Conservation (phyloP, 1,284 basidiomycete genomes). For the Puccinia hordei region DNA sequence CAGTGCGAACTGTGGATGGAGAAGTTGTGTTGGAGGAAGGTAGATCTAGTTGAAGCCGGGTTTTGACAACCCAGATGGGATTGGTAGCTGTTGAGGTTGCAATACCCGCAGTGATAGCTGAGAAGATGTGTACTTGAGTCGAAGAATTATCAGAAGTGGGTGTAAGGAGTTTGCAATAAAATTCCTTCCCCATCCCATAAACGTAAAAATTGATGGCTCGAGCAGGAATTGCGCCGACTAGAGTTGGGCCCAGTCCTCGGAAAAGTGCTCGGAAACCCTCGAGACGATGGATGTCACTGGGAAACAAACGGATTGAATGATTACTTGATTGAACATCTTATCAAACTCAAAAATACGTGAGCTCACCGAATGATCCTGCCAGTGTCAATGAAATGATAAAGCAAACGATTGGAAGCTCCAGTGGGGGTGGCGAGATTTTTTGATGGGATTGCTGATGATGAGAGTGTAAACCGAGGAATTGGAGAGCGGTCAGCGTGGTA, state of each 20-base stretch:
- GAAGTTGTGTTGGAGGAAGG: background rate
- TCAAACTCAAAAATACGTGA: background rate
- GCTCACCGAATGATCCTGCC: constrained; percentile 80
- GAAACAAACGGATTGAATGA: background rate
- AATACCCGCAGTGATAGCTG: constrained; percentile 75
- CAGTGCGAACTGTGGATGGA: background rate
- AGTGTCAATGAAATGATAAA: constrained; percentile 95
- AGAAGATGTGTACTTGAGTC: constrained; percentile 77
- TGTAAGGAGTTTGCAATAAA: constrained; percentile 72
- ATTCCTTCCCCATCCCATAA: constrained; percentile 92
- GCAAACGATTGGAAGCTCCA: constrained; percentile 63
- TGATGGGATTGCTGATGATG: constrained; percentile 7
- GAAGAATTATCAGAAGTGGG: constrained; percentile 69
- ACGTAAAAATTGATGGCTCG: constrained; percentile 90
- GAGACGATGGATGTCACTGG: constrained; percentile 80
- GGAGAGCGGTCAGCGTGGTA: constrained; percentile 59
- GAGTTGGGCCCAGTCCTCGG: constrained; percentile 88
- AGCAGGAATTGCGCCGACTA: constrained; percentile 92
- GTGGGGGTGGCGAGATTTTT: background rate
- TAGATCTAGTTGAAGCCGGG: constrained; percentile 74
- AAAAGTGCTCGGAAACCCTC: constrained; percentile 90
- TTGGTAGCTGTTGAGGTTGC: constrained; percentile 88
- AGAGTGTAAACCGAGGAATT: constrained; percentile 65
- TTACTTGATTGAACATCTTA: background rate
- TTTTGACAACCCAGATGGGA: constrained; percentile 99